A percentile compares a stretch with the other conserved stretches of the same genome.
Conservation (phyloP, 176 grass and related monocot species). For the Poa annua region DNA sequence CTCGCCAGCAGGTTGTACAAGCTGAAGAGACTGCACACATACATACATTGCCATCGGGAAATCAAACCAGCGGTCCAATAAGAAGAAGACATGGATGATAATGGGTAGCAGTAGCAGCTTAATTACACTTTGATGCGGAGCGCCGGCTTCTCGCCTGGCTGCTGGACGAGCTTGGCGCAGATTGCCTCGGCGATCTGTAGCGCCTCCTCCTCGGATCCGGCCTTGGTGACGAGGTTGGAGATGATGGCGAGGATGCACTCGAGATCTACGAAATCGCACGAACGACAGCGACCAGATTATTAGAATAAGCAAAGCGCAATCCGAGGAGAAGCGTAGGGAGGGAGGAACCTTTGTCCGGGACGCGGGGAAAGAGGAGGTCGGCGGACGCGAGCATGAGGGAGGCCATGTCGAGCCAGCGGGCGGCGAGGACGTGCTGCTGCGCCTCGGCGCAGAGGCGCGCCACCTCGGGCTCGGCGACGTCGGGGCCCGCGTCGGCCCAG, state of each 20-base stretch:
- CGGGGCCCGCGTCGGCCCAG: constrained; percentile 86
- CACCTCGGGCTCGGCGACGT: constrained; percentile 87
- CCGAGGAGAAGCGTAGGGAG: not conserved
- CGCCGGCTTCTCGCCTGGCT: constrained; percentile 64
- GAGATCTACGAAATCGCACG: constrained; percentile 61
- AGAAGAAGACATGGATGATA: too few species aligned
- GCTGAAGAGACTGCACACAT: constrained; percentile 60
- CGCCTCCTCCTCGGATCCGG: constrained; percentile 68
- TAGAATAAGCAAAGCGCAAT: not conserved
- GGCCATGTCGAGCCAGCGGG: constrained; percentile 74
- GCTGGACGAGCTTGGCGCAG: constrained; percentile 74
- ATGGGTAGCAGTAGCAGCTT: too few species aligned
- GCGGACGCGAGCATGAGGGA: constrained; percentile 84
- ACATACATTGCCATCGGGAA: too few species aligned
- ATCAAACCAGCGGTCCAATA: too few species aligned
- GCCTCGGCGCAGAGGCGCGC: constrained; percentile 73
- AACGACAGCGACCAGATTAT: not conserved
- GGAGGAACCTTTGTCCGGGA: constrained; percentile 63
- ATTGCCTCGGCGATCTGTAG: constrained; percentile 76
- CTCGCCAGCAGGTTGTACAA: constrained; percentile 82
- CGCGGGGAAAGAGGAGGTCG: constrained; percentile 71
- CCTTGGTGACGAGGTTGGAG: constrained; percentile 85
- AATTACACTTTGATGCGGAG: constrained; percentile 82
- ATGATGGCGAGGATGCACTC: constrained; percentile 83
- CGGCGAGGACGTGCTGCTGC: constrained; percentile 65